Evolutionary conservation across 495 filamentous ascomycete species (phyloP).

Genomic region (Rostrohypoxylon terebratum): DNA sequence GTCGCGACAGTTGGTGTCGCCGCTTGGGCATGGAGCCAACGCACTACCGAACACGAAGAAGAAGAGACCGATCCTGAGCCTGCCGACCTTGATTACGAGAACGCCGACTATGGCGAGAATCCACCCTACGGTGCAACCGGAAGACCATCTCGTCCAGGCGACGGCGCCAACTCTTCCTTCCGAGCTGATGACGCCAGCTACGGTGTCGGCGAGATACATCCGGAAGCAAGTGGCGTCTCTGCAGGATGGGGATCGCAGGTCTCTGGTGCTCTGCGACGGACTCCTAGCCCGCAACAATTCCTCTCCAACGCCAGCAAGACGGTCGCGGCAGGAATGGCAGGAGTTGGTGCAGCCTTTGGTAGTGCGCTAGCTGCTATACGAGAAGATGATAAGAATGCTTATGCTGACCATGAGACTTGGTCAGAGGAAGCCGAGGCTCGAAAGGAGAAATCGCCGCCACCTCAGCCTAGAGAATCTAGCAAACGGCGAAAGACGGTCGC

Average conservation of each 20-base stretch:
- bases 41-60: slow-evolving; percentile 76
- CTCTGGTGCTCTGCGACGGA: slow-evolving; percentile 84
- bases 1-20: slow-evolving; percentile 85
- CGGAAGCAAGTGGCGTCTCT: slow-evolving; percentile 48
- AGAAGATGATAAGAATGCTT: slow-evolving; percentile 83
- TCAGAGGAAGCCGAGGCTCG: slow-evolving; percentile 77
- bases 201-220: slow-evolving; percentile 53
- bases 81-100: slow-evolving; percentile 62
- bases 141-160: slow-evolving; percentile 57
- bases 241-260: slow-evolving; percentile 79
- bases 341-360: slow-evolving; percentile 82
- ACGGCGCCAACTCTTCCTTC: slow-evolving; percentile 47
- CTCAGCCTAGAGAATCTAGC: slow-evolving; percentile 47
- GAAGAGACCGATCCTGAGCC: slow-evolving; percentile 55
- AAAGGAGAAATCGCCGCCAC: slow-evolving; percentile 50
- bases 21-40: slow-evolving; percentile 94
- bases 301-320: slow-evolving; percentile 81
- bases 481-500: slow-evolving; percentile 79
- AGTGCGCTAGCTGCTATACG: slow-evolving; percentile 84
- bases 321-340: slow-evolving; percentile 81
- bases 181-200: slow-evolving; percentile 51
- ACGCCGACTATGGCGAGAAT: slow-evolving; percentile 64
- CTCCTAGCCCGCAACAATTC: slow-evolving; percentile 89
- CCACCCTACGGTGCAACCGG: slow-evolving; percentile 62
- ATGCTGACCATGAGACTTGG: slow-evolving; percentile 86